These are phyloP conservation scores for Aspergillus persii DNA, from an alignment of 2,329 filamentous ascomycete species.

Conservation along the genomic window DNA sequence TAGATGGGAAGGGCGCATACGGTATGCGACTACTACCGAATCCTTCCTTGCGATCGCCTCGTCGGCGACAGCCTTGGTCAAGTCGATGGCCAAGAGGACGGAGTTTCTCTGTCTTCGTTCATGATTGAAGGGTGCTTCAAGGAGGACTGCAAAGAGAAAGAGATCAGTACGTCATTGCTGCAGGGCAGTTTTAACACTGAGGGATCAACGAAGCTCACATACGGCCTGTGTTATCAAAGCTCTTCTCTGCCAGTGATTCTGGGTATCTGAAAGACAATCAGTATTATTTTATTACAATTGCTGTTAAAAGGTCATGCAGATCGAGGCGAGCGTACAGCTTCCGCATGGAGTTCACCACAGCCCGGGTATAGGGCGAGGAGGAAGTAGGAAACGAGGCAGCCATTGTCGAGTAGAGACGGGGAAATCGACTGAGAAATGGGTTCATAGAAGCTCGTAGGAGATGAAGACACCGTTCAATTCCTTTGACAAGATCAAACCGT, in stretches of 20 bases:
- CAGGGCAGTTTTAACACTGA: neutral
- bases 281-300: slow-evolving; percentile 2
- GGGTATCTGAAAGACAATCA: slow-evolving; percentile 65
- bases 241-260: slow-evolving; percentile 79
- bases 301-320: slow-evolving; percentile 3
- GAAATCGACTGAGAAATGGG: slow-evolving; percentile 16
- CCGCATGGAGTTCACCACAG: slow-evolving; percentile 75
- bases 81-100: slow-evolving; percentile 81
- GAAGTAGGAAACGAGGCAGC: slow-evolving; percentile 29
- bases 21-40: slow-evolving; percentile 84
- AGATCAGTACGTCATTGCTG: slow-evolving; percentile 4
- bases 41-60: slow-evolving; percentile 78
- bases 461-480: neutral
- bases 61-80: slow-evolving; percentile 83
- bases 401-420: slow-evolving; percentile 33
- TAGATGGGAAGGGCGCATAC: slow-evolving; percentile 50
- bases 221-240: slow-evolving; percentile 94
- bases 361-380: slow-evolving; percentile 60
- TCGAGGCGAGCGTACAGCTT: slow-evolving; percentile 61
- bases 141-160: slow-evolving; percentile 52
- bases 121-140: slow-evolving; percentile 65
- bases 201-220: slow-evolving; percentile 21
- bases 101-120: slow-evolving; percentile 60
- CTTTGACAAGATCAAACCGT: neutral
- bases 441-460: slow-evolving; percentile 20